Evolutionary conservation across 352 stramenopile genomes (phyloP).

Genomic region (Thraustochytrium striatum): DNA sequence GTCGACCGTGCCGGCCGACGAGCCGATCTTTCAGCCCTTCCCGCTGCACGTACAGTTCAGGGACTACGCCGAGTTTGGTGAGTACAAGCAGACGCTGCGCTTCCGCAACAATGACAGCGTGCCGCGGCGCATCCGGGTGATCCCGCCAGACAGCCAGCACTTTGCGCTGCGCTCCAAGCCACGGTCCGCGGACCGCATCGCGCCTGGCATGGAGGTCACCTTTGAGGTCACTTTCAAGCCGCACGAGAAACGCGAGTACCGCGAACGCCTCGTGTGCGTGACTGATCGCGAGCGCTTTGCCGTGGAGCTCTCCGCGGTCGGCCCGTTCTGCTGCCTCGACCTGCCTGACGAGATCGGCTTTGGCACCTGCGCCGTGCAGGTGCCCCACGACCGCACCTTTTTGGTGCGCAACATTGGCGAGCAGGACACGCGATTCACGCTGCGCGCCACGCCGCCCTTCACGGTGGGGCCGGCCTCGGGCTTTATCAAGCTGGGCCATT

Average conservation of each 20-base stretch:
- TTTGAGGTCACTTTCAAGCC: constrained; percentile 83
- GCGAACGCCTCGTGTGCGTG: constrained; percentile 79
- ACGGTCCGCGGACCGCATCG: constrained; percentile 60
- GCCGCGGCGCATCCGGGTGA: constrained; percentile 78
- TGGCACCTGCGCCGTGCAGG: constrained; percentile 76
- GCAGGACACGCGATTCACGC: constrained; percentile 51
- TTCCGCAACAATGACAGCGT: constrained; percentile 87
- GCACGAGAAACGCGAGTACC: constrained; percentile 79
- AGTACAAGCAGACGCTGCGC: constrained; percentile 69
- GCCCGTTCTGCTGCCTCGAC: constrained; percentile 72
- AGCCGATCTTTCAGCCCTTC: constrained; percentile 75
- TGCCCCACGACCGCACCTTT: constrained; percentile 68
- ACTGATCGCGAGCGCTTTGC: constrained; percentile 91
- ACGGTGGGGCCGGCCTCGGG: constrained; percentile 63
- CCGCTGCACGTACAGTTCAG: constrained; percentile 79
- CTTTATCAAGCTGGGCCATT: constrained; percentile 64
- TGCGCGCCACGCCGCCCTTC: constrained; percentile 55
- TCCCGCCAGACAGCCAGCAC: constrained; percentile 72
- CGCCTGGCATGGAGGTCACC: constrained; percentile 84
- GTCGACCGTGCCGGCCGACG: constrained; percentile 70
- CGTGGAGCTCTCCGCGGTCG: constrained; percentile 76
- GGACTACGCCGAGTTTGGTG: constrained; percentile 81
- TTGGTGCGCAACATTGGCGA: constrained; percentile 81
- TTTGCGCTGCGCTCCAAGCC: constrained; percentile 66
- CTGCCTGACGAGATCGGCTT: constrained; percentile 82